These are phyloP conservation scores for Fagopyrum homotropicum DNA, from an alignment of 148 eudicot species.

Conservation along the genomic window DNA sequence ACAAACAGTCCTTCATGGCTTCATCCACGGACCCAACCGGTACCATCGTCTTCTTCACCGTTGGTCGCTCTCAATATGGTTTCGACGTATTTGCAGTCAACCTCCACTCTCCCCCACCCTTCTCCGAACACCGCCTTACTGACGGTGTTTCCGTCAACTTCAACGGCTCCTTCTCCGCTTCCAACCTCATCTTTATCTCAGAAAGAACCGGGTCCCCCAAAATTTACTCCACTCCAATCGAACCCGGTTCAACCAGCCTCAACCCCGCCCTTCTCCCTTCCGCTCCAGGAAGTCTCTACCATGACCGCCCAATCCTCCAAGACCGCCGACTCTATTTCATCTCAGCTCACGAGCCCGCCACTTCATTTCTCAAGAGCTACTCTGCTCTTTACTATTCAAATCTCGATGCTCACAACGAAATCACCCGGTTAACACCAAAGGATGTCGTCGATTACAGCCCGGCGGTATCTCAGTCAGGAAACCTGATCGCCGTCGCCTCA, in stretches of 20 bases:
- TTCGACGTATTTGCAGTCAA: slow-evolving; percentile 57
- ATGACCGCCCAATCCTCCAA: slow-evolving; percentile 54
- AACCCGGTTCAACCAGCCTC: not conserved
- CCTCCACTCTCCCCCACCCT: slow-evolving; percentile 11
- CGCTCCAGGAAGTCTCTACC: slow-evolving; percentile 38
- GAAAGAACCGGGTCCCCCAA: slow-evolving; percentile 49
- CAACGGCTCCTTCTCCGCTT: slow-evolving; percentile 51
- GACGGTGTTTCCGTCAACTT: slow-evolving; percentile 62
- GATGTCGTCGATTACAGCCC: slow-evolving; percentile 75
- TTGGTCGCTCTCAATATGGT: slow-evolving; percentile 54
- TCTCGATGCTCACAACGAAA: not conserved
- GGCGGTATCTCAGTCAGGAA: slow-evolving; percentile 47
- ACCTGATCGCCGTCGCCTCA: slow-evolving; percentile 58
- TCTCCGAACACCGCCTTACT: slow-evolving; percentile 45
- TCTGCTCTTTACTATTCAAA: slow-evolving; percentile 43
- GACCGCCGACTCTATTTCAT: slow-evolving; percentile 35
- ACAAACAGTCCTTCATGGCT: not conserved
- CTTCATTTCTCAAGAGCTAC: slow-evolving; percentile 42
- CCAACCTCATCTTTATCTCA: slow-evolving; percentile 44
- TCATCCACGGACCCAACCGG: slow-evolving; percentile 21
- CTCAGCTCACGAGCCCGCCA: slow-evolving; percentile 47
- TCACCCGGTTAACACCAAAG: slow-evolving; percentile 44
- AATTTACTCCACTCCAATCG: slow-evolving; percentile 26
- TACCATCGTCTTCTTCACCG: slow-evolving; percentile 53
- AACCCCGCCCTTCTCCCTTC: slow-evolving; percentile 23